Evolutionary conservation across 345 rosid genomes (phyloP), one percentile per base, ranked within the genome.

Genomic region (Boechera stricta): DNA sequence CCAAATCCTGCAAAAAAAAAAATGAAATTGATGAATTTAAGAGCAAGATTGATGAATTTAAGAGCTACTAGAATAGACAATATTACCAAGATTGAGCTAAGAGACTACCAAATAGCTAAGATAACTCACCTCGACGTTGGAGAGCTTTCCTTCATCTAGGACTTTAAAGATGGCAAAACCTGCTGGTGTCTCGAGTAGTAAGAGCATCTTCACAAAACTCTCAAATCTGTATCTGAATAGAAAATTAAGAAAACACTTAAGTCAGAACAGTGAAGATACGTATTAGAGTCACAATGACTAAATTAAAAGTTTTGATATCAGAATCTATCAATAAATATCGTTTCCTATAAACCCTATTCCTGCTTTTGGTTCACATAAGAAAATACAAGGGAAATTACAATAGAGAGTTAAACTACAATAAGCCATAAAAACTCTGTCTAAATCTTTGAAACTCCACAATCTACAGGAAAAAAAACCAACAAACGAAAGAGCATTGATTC

Each of bases 111-210:
- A 59, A 41, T 12, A 26, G 13, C 1, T 10, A 67, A 29, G 36
- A 58, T 10, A 67, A 41, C 11, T 61, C 74, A 92, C 97, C 91
- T 90, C 93, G 69, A 88, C 84, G 77, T 90, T 84, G 31, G 90
- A 69, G 62, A 90, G 77, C 81, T 92, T 90, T 57, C 89, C 89
- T 80, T 86, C 96, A 77, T 90, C 85, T 67, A 83, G 57, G 0
- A 92, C 90, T 77, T 90, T 90, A 52, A 92, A 90, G 28, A 88
- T 87, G 62, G 88, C 91, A 64, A 86, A 88, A 39, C 97, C 83
- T 1, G 67, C 83, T 0, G 83, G 51, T 6, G 77, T 71, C 49
- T 80, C 83, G 12, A 60, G 38, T 10, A 80, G 73, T 12, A 76
- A 1, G 7, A 53, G 4, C 83, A 80, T 80, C 69, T 69, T 74